Conservation (phyloP, 345 rosid genomes). For the Leavenworthia alabamica region DNA sequence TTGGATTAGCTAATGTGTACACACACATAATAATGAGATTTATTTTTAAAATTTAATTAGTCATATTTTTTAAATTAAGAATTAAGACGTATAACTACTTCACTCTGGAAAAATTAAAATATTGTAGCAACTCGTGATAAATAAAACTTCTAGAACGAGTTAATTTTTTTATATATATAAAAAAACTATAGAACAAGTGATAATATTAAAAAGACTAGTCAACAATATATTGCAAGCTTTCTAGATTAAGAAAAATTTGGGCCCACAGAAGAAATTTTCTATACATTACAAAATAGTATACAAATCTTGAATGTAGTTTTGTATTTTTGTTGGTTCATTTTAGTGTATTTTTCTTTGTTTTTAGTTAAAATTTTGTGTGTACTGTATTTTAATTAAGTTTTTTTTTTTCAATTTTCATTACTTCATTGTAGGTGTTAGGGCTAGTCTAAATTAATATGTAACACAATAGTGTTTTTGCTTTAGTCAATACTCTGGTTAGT, state of each 20-base stretch:
- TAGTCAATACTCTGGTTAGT: slow-evolving; percentile 2
- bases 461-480: background rate
- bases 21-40: no score
- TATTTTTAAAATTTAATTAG: background rate
- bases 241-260: no score
- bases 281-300: background rate
- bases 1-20: no score
- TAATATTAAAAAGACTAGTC: background rate
- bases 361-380: background rate
- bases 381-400: background rate
- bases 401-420: background rate
- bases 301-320: slow-evolving; percentile 7
- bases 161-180: no score
- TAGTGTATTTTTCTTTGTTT: background rate
- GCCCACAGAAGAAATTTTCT: no score
- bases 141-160: background rate
- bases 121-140: background rate
- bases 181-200: background rate
- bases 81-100: background rate
- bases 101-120: background rate
- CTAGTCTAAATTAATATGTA: background rate
- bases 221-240: background rate
- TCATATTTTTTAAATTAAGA: background rate
- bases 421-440: background rate
- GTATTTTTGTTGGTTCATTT: background rate